Percentiles rank a stretch among this genome's conserved stretches.
phyloP scores from a whole-genome alignment of 208 protist genomes.

The Trypanosoma mega region DNA sequence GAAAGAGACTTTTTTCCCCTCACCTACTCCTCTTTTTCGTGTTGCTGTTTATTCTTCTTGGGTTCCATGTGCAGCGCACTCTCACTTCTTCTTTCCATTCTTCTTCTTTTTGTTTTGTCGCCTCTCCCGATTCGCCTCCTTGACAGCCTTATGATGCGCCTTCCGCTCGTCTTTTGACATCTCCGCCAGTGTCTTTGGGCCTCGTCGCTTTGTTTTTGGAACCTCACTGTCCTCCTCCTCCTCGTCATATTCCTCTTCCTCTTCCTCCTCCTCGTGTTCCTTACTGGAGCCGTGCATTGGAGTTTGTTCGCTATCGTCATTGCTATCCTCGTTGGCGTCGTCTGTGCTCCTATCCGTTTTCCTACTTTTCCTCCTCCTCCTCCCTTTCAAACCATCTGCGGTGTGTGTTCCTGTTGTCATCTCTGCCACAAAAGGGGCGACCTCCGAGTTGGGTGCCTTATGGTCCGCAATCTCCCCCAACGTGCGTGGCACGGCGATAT shows the following conservation, averaged over 20 bases:
- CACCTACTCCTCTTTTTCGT: slow-evolving; percentile 28
- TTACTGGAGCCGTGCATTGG: slow-evolving; percentile 13
- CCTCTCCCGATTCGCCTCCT: slow-evolving; percentile 72
- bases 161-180: slow-evolving; percentile 89
- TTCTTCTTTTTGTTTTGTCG: slow-evolving; percentile 79
- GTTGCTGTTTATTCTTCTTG: slow-evolving; percentile 38
- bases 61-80: no score
- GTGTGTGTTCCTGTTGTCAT: slow-evolving; percentile 39
- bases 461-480: slow-evolving; percentile 73
- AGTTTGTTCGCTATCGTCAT: no score
- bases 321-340: no score
- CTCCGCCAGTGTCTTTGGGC: slow-evolving; percentile 50
- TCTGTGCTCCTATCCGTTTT: slow-evolving; percentile 7
- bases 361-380: slow-evolving; percentile 5
- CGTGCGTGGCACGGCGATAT: slow-evolving; percentile 70
- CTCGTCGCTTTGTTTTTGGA: no score
- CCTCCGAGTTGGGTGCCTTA: slow-evolving; percentile 53
- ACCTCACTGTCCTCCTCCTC: slow-evolving; percentile 11
- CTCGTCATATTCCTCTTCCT: slow-evolving; percentile 28
- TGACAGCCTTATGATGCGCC: slow-evolving; percentile 69
- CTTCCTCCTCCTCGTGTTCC: slow-evolving; percentile 26
- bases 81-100: slow-evolving; percentile 30
- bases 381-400: not conserved
- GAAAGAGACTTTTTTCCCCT: not conserved
- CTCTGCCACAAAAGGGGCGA: slow-evolving; percentile 60